A percentile compares a stretch with the other conserved stretches of the same genome.
Evolutionary conservation across 768 basidiomycete genomes (phyloP).

Genomic region (Lanmaoa pseudosensibilis): DNA sequence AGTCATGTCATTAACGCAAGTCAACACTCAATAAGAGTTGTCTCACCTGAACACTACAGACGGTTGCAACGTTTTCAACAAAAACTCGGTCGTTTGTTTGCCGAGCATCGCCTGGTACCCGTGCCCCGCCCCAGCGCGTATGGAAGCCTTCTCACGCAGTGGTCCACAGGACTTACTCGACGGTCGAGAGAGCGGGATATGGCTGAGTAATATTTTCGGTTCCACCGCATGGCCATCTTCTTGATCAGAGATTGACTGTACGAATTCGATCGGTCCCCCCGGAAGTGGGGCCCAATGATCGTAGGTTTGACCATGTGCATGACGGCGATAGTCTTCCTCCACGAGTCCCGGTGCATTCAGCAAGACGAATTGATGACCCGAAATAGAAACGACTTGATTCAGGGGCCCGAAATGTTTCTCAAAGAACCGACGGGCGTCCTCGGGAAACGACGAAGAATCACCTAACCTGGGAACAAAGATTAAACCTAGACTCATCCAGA

Average conservation of each 20-base stretch:
- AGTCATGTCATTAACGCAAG: background rate
- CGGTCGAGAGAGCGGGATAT: constrained; percentile 81
- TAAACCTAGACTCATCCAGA: background rate
- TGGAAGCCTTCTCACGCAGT: constrained; percentile 66
- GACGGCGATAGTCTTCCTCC: constrained; percentile 76
- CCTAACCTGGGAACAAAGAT: constrained; percentile 47
- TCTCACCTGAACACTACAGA: constrained; percentile 68
- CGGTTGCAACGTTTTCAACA: constrained; percentile 69
- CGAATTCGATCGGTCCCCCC: constrained; percentile 60
- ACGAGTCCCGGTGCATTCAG: constrained; percentile 78
- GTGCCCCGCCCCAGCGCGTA: constrained; percentile 72
- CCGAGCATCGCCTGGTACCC: constrained; percentile 85
- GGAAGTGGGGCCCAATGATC: constrained; percentile 54
- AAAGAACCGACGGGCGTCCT: constrained; percentile 59
- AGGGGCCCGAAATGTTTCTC: constrained; percentile 63
- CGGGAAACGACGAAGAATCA: constrained; percentile 48
- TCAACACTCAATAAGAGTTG: background rate
- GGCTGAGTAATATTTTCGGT: constrained; percentile 65
- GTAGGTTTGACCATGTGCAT: constrained; percentile 48
- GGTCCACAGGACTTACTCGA: constrained; percentile 78
- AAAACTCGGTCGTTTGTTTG: constrained; percentile 72
- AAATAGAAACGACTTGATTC: constrained; percentile 59
- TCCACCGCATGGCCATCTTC: constrained; percentile 17
- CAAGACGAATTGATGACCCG: constrained; percentile 70
- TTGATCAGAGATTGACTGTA: constrained; percentile 45